A percentile compares a stretch with the other conserved stretches of the same genome.
Conservation (phyloP, 129 eudicot species). For the Pittosporum tobira region DNA sequence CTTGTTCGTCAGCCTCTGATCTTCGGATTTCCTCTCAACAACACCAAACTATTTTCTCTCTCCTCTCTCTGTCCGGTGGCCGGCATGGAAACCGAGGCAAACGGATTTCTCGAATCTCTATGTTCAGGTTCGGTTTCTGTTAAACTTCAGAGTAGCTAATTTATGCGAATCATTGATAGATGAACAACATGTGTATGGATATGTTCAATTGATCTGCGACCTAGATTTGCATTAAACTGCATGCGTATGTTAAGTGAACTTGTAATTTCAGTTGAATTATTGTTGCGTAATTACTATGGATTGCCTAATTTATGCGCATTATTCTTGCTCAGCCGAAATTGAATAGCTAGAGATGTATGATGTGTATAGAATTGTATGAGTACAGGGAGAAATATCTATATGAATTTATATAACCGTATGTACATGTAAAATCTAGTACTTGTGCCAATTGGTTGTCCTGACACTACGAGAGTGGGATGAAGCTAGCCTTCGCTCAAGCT, state of each 20-base stretch:
- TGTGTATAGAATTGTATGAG: background rate
- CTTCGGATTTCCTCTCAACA: conserved; percentile 37
- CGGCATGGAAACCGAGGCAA: background rate
- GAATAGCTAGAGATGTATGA: background rate
- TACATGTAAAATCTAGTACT: background rate
- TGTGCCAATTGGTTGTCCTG: no score
- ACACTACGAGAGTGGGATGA: no score
- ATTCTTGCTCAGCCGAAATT: background rate
- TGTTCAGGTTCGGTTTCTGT: conserved; percentile 29
- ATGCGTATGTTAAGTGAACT: no score
- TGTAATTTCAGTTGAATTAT: no score
- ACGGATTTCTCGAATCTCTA: conserved; percentile 19
- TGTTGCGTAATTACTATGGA: no score
- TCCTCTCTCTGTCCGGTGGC: conserved; percentile 24
- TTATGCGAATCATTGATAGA: no score
- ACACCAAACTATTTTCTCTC: conserved; percentile 24
- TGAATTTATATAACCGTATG: background rate
- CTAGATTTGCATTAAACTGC: no score
- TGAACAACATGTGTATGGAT: no score
- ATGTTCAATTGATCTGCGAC: no score
- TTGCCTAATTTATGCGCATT: background rate
- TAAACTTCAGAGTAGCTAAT: background rate
- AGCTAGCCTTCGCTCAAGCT: no score
- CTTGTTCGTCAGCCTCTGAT: conserved; percentile 17
- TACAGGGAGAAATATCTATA: background rate